A percentile compares a stretch with the other conserved stretches of the same genome.
Evolutionary conservation across 305 asterid species (phyloP).

Genomic region (Ruellia speciosa): DNA sequence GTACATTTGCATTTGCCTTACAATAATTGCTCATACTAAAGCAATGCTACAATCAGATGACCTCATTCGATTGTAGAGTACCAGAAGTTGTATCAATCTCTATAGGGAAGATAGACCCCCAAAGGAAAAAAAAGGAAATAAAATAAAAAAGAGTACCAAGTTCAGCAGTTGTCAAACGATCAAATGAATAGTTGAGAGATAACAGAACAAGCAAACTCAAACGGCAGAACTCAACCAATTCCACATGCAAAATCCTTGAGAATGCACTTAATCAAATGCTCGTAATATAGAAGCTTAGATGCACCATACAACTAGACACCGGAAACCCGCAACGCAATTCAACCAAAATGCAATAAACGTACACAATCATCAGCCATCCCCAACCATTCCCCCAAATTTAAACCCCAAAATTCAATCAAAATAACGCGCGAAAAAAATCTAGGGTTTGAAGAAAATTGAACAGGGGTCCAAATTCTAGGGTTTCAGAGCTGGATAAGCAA

Average conservation of each 20-base stretch:
- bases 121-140: too few relatives aligned
- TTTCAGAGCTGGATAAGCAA: constrained; percentile 25
- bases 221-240: constrained; percentile 18
- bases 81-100: neutral
- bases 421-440: constrained; percentile 14
- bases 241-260: constrained; percentile 25
- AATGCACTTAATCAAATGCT: constrained; percentile 20
- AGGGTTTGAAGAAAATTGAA: constrained; percentile 39
- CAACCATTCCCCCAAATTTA: constrained; percentile 32
- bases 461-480: constrained; percentile 47
- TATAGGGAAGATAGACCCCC: neutral
- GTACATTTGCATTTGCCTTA: constrained; percentile 15
- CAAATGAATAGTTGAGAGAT: constrained; percentile 9
- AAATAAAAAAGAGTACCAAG: constrained; percentile 5
- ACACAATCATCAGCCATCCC: constrained; percentile 19
- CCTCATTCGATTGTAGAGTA: constrained; percentile 10
- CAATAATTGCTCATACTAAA: constrained; percentile 2
- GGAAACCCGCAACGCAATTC: constrained; percentile 24
- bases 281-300: constrained; percentile 23
- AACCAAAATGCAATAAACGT: constrained; percentile 34
- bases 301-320: constrained; percentile 17
- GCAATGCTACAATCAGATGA: constrained; percentile 1
- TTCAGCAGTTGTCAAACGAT: constrained; percentile 21
- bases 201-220: constrained; percentile 13
- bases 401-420: constrained; percentile 20